Evolutionary conservation across 148 eudicot species (phyloP), one percentile per base, ranked within the genome.

Genomic region (Simmondsia chinensis): DNA sequence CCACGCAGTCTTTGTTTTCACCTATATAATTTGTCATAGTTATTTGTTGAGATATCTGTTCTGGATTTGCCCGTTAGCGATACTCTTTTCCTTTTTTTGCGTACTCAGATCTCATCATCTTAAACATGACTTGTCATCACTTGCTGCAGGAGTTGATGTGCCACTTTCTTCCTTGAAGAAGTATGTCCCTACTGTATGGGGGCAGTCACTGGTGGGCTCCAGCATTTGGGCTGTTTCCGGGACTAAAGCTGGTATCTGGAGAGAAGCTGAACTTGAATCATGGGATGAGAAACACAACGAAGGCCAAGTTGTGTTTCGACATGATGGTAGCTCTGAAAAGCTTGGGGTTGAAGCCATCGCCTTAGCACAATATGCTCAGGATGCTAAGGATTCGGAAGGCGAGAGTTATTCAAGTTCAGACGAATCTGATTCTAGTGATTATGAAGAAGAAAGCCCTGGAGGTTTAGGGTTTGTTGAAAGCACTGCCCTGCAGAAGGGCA

Each of bases 201-300:
- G 73, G 32, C 76, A 66, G 39, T 67, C 93, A 20, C 48, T 64
- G 47, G 75, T 67, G 26, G 97, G 97, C 48, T 71, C 82, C 24
- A 68, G 41, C 33, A 71, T 88, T 34, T 80, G 77, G 82, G 97
- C 97, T 19, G 59, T 58, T 33, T 60, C 82, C 0, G 60, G 67
- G 38, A 43, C 43, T 57, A 79, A 58, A 60, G 25, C 65, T 24
- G 82, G 80, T 40, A 71, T 84, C 35, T 89, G 97, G 97, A 82
- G 76, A 65, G 68, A 84, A 56, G 95, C 97, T 23, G 95, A 89
- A 53, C 87, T 89, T 12, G 73, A 72, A 58, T 84, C 75, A 32
- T 89, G 87, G 95, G 93, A 89, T 37, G 83, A 79, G 8, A 47
- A 71, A 23, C 71, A 62, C 20, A 49, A 39, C 31, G 33, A 43